These are phyloP conservation scores for Pseudopyricularia javanii DNA, from an alignment of 2,329 filamentous ascomycete genomes.

Conservation along the genomic window DNA sequence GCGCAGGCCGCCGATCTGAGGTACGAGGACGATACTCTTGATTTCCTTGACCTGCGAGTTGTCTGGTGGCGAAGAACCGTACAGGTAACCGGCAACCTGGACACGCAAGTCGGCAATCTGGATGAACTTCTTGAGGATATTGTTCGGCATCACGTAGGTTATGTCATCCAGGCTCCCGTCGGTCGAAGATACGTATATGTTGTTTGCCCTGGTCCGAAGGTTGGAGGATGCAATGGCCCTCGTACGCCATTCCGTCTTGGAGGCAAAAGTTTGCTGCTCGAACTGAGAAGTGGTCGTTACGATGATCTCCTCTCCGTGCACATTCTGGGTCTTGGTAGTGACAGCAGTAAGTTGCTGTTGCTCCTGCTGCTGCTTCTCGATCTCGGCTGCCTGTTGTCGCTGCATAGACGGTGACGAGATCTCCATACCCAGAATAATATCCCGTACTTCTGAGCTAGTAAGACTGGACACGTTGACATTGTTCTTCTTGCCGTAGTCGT, in stretches of 20 bases:
- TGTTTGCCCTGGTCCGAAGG: constrained; percentile 84
- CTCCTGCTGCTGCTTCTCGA: constrained; percentile 97
- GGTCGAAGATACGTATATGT: constrained; percentile 96
- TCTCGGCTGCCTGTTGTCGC: constrained; percentile 93
- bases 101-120: constrained; percentile 92
- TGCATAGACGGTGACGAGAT: constrained; percentile 97
- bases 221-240: constrained; percentile 94
- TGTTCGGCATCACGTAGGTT: constrained; percentile 99
- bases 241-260: constrained; percentile 98
- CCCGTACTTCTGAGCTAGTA: constrained; percentile 91
- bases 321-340: constrained; percentile 96
- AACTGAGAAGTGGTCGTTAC: constrained; percentile 97
- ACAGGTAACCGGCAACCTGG: constrained; percentile 91
- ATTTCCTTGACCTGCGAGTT: constrained; percentile 97
- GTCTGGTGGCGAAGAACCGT: constrained; percentile 83
- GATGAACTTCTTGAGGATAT: constrained; percentile 96
- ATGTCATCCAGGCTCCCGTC: constrained; percentile 74
- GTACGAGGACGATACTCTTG: constrained; percentile 92
- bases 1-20: constrained; percentile 86
- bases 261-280: constrained; percentile 94
- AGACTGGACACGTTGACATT: constrained; percentile 97
- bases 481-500: constrained; percentile 99
- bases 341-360: constrained; percentile 92
- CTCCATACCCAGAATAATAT: constrained; percentile 99
- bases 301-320: constrained; percentile 93